Conservation (phyloP, 2,329 filamentous ascomycete genomes). For the Sporothrix euskadiensis region DNA sequence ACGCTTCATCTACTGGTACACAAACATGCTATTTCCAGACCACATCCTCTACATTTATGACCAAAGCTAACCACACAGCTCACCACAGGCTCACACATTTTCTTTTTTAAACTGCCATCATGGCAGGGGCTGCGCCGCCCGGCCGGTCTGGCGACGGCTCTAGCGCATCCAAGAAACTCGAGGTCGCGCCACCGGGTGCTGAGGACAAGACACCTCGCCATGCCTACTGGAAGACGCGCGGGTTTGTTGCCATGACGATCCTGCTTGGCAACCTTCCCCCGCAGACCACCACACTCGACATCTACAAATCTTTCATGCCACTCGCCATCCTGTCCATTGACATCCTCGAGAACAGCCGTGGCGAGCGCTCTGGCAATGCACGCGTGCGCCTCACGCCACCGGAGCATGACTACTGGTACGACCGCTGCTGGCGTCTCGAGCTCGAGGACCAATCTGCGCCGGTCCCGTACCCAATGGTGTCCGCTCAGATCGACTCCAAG, state of each 20-base stretch:
- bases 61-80: background rate
- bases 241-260: conserved; percentile 25
- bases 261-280: conserved; percentile 41
- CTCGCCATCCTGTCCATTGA: conserved; percentile 49
- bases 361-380: conserved; percentile 45
- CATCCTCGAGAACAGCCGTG: conserved; percentile 48
- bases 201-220: conserved; percentile 24
- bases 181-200: conserved; percentile 16
- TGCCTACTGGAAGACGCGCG: background rate
- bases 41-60: too few relatives aligned
- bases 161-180: background rate
- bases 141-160: background rate
- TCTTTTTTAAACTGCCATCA: background rate
- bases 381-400: conserved; percentile 61
- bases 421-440: conserved; percentile 25
- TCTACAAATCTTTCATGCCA: conserved; percentile 54
- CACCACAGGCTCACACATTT: background rate
- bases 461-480: background rate
- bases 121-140: background rate
- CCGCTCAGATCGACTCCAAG: conserved; percentile 23
- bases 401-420: conserved; percentile 51
- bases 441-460: background rate
- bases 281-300: conserved; percentile 43
- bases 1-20: background rate
- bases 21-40: background rate